Percentiles rank a stretch among this genome's conserved stretches.
Evolutionary conservation across 139 green algal genomes (phyloP).

Genomic region (Helicosporidium sp.): DNA sequence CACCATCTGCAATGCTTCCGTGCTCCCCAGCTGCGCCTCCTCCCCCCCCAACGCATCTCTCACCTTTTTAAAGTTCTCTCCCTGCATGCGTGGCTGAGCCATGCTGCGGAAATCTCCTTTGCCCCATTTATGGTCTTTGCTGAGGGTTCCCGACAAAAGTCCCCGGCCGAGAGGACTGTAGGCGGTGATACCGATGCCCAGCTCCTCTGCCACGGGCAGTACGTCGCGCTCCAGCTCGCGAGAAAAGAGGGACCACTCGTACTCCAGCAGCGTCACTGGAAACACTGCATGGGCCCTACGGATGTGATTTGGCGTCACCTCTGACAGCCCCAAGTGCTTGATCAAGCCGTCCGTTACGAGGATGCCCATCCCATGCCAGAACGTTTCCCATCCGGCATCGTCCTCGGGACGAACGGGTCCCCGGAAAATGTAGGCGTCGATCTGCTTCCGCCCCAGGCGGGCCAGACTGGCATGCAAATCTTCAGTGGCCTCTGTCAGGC

Average conservation of each 20-base stretch:
- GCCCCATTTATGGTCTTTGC: constrained; percentile 6
- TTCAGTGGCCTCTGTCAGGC: background rate
- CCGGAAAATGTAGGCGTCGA: no score
- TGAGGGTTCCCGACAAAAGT: constrained; percentile 31
- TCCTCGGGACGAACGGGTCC: no score
- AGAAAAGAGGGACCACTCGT: constrained; percentile 47
- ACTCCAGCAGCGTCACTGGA: constrained; percentile 41
- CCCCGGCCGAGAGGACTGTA: constrained; percentile 49
- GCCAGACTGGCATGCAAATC: no score
- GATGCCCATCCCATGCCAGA: no score
- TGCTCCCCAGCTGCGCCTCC: no score
- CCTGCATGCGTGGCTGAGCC: constrained; percentile 7
- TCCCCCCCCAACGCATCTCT: background rate
- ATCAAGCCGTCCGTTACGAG: constrained; percentile 46
- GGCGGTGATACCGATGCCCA: constrained; percentile 47
- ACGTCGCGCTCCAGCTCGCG: constrained; percentile 39
- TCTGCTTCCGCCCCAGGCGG: no score
- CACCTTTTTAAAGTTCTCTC: constrained; percentile 16
- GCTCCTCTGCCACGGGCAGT: constrained; percentile 34
- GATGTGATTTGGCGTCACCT: constrained; percentile 30
- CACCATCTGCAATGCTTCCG: no score
- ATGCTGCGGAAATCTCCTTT: constrained; percentile 19
- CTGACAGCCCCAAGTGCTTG: constrained; percentile 46
- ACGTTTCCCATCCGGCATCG: no score
- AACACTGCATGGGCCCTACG: constrained; percentile 33